Conservation (phyloP, 495 filamentous ascomycete genomes). For the Lasiosphaeris hirsuta region DNA sequence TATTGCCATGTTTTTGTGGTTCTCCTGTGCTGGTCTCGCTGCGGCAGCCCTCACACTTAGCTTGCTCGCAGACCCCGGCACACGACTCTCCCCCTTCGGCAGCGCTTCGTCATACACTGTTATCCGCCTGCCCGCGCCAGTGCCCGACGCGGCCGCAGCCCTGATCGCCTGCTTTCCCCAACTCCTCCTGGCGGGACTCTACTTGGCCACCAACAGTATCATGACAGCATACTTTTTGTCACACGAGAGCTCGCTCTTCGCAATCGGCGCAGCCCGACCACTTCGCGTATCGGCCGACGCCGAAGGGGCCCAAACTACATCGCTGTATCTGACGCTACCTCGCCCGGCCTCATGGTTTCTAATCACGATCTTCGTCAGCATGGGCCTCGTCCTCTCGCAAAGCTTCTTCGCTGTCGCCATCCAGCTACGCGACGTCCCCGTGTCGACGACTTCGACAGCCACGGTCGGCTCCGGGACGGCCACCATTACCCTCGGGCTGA, state of each 20-base stretch:
- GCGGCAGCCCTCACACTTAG: conserved; percentile 32
- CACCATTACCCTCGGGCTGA: conserved; percentile 28
- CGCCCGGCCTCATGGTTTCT: conserved; percentile 37
- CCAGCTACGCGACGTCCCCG: conserved; percentile 1
- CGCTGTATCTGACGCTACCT: conserved; percentile 41
- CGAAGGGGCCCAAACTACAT: conserved; percentile 34
- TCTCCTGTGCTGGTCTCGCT: conserved; percentile 21
- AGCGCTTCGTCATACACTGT: conserved; percentile 23
- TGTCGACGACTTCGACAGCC: background rate
- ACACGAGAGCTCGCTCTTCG: conserved; percentile 43
- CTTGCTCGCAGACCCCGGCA: conserved; percentile 14
- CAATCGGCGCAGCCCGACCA: conserved; percentile 18
- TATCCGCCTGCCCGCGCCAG: conserved; percentile 14
- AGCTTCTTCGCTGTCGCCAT: conserved; percentile 28
- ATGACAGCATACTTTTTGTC: conserved; percentile 40
- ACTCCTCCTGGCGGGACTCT: conserved; percentile 38
- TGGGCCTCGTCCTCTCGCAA: conserved; percentile 39
- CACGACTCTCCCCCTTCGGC: conserved; percentile 32
- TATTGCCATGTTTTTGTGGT: conserved; percentile 29
- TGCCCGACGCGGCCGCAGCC: conserved; percentile 19
- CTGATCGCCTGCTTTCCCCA: conserved; percentile 38
- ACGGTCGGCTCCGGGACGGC: background rate
- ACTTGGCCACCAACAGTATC: conserved; percentile 39
- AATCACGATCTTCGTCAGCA: conserved; percentile 30
- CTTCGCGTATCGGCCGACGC: conserved; percentile 37